Evolutionary conservation across 208 protist species (phyloP).

Genomic region (Phytomonas sp.): DNA sequence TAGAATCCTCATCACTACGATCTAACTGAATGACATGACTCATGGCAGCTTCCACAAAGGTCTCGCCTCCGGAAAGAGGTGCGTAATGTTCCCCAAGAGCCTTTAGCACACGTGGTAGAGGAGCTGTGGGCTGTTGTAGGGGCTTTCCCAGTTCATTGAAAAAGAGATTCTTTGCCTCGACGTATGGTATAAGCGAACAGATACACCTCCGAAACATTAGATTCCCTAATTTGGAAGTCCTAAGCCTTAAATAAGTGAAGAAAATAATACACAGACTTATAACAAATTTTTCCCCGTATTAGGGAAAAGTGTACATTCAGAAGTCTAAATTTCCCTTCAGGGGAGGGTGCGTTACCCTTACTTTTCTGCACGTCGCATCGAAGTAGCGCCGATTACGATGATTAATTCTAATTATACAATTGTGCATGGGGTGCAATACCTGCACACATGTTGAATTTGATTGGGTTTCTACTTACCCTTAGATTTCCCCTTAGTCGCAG

Average conservation of each 20-base stretch:
- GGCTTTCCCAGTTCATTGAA: constrained; percentile 17
- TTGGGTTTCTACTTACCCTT: constrained; percentile 26
- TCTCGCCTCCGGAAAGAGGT: constrained; percentile 16
- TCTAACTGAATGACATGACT: constrained; percentile 48
- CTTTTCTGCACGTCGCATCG: background rate
- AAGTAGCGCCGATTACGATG: background rate
- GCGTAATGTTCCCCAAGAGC: constrained; percentile 26
- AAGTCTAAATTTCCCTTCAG: background rate
- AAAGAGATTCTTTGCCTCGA: constrained; percentile 37
- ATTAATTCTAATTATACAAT: background rate
- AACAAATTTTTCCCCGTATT: background rate
- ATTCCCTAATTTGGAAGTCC: background rate
- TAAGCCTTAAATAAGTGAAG: background rate
- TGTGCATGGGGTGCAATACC: background rate
- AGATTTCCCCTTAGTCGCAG: constrained; percentile 44
- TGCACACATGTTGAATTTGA: constrained; percentile 1
- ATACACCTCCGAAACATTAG: background rate
- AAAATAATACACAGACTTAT: background rate
- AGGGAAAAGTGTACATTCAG: background rate
- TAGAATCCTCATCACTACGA: constrained; percentile 45
- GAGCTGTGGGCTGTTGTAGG: background rate
- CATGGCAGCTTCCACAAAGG: constrained; percentile 24
- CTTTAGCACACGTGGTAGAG: constrained; percentile 22
- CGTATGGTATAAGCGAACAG: constrained; percentile 18
- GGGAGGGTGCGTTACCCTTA: background rate